Evolutionary conservation across 495 filamentous ascomycete genomes (phyloP).

Genomic region (Immersiella caudata): DNA sequence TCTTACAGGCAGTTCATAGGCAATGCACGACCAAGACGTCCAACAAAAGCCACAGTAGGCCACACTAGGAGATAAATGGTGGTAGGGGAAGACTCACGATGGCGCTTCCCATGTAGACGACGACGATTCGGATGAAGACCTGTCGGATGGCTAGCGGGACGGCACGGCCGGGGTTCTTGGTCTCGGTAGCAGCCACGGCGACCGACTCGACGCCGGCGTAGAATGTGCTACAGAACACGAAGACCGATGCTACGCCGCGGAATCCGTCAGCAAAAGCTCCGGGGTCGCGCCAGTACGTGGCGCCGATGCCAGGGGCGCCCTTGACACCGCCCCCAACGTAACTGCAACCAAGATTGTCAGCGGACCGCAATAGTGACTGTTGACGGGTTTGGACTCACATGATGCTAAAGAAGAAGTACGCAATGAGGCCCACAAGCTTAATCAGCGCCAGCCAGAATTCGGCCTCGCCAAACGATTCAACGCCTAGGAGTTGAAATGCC

Average conservation of each 20-base stretch:
- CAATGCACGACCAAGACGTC: too few relatives aligned
- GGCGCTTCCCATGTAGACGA: slow-evolving; percentile 72
- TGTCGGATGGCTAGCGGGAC: slow-evolving; percentile 74
- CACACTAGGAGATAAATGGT: too few relatives aligned
- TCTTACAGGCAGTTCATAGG: too few relatives aligned
- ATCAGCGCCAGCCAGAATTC: slow-evolving; percentile 66
- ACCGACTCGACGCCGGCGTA: slow-evolving; percentile 77
- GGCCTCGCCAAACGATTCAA: slow-evolving; percentile 61
- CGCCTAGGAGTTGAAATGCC: slow-evolving; percentile 50
- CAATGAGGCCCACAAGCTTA: slow-evolving; percentile 69
- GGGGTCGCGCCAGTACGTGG: slow-evolving; percentile 68
- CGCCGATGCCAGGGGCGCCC: slow-evolving; percentile 55
- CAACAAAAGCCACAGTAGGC: too few relatives aligned
- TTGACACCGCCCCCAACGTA: slow-evolving; percentile 55
- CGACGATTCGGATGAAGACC: slow-evolving; percentile 74
- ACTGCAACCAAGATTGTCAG: slow-evolving; percentile 15
- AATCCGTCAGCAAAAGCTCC: slow-evolving; percentile 71
- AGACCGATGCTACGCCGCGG: slow-evolving; percentile 60
- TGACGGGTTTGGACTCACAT: slow-evolving; percentile 38
- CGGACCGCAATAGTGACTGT: neutral
- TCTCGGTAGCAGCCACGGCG: slow-evolving; percentile 74
- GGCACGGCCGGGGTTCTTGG: slow-evolving; percentile 69
- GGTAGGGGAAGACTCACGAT: too few relatives aligned
- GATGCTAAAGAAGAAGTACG: slow-evolving; percentile 70
- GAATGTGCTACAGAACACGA: slow-evolving; percentile 69